phyloP scores from a whole-genome alignment of 2,329 filamentous ascomycete genomes.

The Verticillium tricorpus region DNA sequence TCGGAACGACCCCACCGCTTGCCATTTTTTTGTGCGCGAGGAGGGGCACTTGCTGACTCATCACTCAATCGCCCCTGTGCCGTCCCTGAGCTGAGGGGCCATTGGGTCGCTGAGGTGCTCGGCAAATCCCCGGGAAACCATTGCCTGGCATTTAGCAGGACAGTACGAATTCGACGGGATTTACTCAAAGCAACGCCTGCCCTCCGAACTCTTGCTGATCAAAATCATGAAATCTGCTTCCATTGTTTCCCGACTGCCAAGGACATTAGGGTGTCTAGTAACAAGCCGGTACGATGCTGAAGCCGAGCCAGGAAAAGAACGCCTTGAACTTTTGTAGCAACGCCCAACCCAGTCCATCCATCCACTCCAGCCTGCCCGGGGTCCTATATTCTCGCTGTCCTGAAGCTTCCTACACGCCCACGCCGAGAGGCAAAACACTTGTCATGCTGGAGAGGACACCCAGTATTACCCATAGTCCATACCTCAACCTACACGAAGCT shows the following conservation, averaged over 20 bases:
- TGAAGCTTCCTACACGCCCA: neutral
- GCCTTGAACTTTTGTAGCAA: neutral
- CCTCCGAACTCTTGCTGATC: no score
- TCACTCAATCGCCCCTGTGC: neutral
- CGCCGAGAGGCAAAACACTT: conserved; percentile 14
- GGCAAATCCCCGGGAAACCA: neutral
- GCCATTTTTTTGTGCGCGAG: neutral
- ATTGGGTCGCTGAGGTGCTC: neutral
- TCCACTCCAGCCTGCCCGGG: neutral
- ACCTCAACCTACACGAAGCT: neutral
- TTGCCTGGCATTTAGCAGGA: neutral
- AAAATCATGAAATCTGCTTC: neutral
- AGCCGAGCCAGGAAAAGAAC: neutral
- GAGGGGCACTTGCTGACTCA: neutral
- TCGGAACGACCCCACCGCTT: neutral
- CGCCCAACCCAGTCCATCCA: neutral
- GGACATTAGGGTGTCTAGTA: neutral
- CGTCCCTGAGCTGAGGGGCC: neutral
- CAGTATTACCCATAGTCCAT: neutral
- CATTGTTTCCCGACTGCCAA: neutral
- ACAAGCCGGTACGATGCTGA: neutral
- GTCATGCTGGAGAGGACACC: conserved; percentile 4
- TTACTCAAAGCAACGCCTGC: no score
- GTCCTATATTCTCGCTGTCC: neutral
- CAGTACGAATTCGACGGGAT: no score